Percentiles rank a stretch among this genome's conserved stretches.
phyloP scores from a whole-genome alignment of 208 protist genomes.

The Trypanosoma vivax region DNA sequence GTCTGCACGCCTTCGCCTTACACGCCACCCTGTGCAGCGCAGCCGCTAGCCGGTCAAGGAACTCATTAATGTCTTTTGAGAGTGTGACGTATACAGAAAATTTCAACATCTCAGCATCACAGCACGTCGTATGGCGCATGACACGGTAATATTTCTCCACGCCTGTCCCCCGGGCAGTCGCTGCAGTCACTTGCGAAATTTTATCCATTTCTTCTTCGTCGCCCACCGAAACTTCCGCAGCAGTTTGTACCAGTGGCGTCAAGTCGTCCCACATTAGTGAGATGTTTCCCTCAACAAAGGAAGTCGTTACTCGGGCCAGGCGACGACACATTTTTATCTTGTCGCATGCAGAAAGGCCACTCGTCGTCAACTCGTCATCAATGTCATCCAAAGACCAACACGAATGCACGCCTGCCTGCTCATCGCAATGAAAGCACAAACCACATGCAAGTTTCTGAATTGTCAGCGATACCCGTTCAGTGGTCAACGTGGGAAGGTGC shows the following conservation, averaged over 20 bases:
- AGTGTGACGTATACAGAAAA: constrained; percentile 54
- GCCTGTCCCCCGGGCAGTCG: no score
- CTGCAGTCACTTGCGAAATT: not conserved
- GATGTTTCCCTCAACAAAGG: constrained; percentile 19
- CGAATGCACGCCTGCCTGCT: constrained; percentile 8
- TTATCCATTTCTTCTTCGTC: constrained; percentile 6
- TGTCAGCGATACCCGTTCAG: constrained; percentile 42
- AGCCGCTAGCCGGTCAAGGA: constrained; percentile 36
- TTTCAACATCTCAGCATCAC: constrained; percentile 48
- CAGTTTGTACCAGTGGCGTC: constrained; percentile 13
- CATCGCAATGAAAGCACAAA: constrained; percentile 36
- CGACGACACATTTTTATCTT: constrained; percentile 9
- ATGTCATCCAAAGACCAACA: not conserved
- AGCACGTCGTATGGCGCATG: constrained; percentile 54
- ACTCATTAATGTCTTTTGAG: constrained; percentile 33
- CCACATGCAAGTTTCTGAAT: constrained; percentile 52
- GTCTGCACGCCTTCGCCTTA: constrained; percentile 21
- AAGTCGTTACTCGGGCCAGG: constrained; percentile 3
- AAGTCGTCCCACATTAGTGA: constrained; percentile 14
- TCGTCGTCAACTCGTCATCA: not conserved
- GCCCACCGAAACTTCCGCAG: constrained; percentile 12
- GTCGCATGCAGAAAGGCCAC: not conserved
- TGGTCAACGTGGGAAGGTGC: constrained; percentile 19
- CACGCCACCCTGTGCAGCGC: constrained; percentile 43
- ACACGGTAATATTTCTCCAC: constrained; percentile 20